These are phyloP conservation scores for Cicer judaicum DNA, from an alignment of 306 rosid genomes.

Conservation along the genomic window DNA sequence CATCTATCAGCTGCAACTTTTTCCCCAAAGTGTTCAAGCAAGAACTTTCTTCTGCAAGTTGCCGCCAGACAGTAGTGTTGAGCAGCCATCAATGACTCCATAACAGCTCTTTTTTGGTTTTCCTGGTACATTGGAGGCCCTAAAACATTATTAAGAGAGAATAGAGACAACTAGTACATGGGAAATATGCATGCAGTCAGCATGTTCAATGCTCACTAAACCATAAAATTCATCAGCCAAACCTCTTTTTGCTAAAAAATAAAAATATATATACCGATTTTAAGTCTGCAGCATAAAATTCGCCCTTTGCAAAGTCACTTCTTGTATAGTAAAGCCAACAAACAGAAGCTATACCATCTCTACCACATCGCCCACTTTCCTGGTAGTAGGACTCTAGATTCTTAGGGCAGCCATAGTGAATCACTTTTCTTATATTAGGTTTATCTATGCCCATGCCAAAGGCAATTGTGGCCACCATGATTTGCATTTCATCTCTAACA, in stretches of 20 bases:
- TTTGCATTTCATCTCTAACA: conserved; percentile 75
- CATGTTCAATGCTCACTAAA: conserved; percentile 40
- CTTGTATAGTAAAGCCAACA: conserved; percentile 95
- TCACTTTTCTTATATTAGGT: conserved; percentile 88
- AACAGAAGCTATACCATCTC: conserved; percentile 91
- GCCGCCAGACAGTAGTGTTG: conserved; percentile 73
- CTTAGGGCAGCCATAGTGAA: conserved; percentile 95
- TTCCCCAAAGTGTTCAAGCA: conserved; percentile 88
- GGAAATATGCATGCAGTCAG: conserved; percentile 40
- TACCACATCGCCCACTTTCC: conserved; percentile 94
- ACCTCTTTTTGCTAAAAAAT: conserved; percentile 7
- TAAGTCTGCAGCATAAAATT: conserved; percentile 66
- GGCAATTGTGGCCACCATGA: conserved; percentile 95
- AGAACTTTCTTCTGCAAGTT: conserved; percentile 83
- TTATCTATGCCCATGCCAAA: conserved; percentile 99
- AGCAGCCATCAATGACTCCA: conserved; percentile 78
- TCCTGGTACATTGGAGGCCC: conserved; percentile 56
- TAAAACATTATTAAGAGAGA: conserved; percentile 36
- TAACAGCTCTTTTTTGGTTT: conserved; percentile 76
- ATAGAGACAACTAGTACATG: conserved; percentile 16
- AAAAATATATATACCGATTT: conserved; percentile 58
- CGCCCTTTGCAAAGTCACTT: conserved; percentile 74
- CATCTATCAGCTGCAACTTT: conserved; percentile 65
- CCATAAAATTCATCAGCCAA: conserved; percentile 26
- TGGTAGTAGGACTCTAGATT: conserved; percentile 89